Conservation (phyloP, 257 asterid genomes). For the Orobanche coerulescens region DNA sequence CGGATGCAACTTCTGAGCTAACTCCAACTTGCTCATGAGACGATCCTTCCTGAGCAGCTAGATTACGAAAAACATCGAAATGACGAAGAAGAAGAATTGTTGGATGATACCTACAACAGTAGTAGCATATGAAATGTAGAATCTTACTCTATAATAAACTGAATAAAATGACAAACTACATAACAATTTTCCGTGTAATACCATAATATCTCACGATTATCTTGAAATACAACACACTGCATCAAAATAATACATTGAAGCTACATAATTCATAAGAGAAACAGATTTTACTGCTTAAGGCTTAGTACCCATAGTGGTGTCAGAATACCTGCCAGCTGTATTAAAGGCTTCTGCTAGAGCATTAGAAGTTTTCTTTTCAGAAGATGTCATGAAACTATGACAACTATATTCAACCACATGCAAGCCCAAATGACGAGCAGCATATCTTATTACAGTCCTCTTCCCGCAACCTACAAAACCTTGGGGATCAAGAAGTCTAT, state of each 20-base stretch:
- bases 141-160: constrained; percentile 12
- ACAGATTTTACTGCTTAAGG: constrained; percentile 2
- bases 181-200: constrained; percentile 7
- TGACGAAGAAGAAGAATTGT: constrained; percentile 88
- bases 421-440: constrained; percentile 80
- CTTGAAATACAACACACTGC: not conserved
- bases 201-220: not conserved
- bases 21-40: constrained; percentile 76
- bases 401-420: constrained; percentile 92
- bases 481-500: constrained; percentile 21
- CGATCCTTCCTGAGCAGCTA: constrained; percentile 67
- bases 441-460: constrained; percentile 73
- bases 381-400: constrained; percentile 63
- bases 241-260: constrained; percentile 5
- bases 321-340: constrained; percentile 67
- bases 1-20: constrained; percentile 78
- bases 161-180: constrained; percentile 3
- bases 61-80: constrained; percentile 73
- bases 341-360: constrained; percentile 83
- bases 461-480: constrained; percentile 74
- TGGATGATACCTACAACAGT: constrained; percentile 62
- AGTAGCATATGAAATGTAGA: constrained; percentile 17
- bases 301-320: constrained; percentile 19
- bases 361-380: constrained; percentile 74
- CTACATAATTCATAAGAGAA: constrained; percentile 5